These are phyloP conservation scores for Spirogloea muscicola DNA, from an alignment of 139 green algal species.

Conservation along the genomic window DNA sequence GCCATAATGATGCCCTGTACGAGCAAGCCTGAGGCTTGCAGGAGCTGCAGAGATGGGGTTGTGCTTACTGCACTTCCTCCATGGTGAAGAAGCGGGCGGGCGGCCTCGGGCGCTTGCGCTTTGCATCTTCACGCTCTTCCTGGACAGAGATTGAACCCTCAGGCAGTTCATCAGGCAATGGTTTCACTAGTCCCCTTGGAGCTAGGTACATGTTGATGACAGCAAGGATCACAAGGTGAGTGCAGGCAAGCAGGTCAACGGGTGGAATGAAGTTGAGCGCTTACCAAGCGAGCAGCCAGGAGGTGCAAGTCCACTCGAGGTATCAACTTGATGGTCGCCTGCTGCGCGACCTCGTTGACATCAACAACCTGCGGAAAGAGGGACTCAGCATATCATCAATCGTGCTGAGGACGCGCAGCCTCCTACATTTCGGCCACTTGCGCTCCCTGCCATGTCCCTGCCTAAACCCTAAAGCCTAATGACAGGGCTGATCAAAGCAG, in stretches of 20 bases:
- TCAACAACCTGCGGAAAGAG: constrained; percentile 67
- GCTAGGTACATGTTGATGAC: not conserved
- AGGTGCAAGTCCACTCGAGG: constrained; percentile 76
- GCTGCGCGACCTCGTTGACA: constrained; percentile 65
- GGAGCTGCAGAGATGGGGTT: not conserved
- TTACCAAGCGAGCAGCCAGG: constrained; percentile 18
- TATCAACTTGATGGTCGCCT: constrained; percentile 63
- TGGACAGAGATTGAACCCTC: not conserved
- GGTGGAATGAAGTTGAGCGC: not conserved
- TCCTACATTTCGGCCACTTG: not conserved
- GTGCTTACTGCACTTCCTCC: constrained; percentile 36
- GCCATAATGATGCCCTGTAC: not conserved
- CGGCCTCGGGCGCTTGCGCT: constrained; percentile 35
- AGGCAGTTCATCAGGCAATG: not conserved
- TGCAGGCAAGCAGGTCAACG: not conserved
- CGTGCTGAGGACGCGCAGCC: not conserved
- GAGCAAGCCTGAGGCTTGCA: not conserved
- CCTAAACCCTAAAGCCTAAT: too few species aligned
- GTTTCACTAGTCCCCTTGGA: not conserved
- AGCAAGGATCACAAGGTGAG: not conserved
- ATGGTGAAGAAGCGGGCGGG: constrained; percentile 37
- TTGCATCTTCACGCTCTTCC: constrained; percentile 1
- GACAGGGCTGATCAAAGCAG: not conserved
- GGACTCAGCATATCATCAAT: not conserved
- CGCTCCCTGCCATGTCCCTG: not conserved